These are phyloP conservation scores for Fonsecaea monophora DNA, from an alignment of 2,329 filamentous ascomycete genomes.

Conservation along the genomic window DNA sequence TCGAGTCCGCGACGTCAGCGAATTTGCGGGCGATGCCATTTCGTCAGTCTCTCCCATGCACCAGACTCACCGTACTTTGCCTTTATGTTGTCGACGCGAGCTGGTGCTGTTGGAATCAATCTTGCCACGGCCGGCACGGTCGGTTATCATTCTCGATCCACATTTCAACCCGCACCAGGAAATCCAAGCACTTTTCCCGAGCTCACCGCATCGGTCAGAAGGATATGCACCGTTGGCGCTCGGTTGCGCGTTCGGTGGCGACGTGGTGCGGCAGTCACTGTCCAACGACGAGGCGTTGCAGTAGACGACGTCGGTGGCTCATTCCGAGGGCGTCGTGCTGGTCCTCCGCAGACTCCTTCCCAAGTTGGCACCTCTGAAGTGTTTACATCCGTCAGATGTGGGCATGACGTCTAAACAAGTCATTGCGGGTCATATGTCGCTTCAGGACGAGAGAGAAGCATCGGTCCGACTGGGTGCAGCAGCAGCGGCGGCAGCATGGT, in stretches of 20 bases:
- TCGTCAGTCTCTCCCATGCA: conserved; percentile 70
- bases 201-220: conserved; percentile 96
- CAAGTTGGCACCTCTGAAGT: too few relatives aligned
- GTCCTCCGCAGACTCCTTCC: too few relatives aligned
- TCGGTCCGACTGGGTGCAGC: too few relatives aligned
- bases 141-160: conserved; percentile 91
- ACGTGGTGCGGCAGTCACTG: conserved; percentile 29
- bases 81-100: conserved; percentile 90
- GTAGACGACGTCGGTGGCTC: too few relatives aligned
- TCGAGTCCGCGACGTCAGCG: too few relatives aligned
- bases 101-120: conserved; percentile 97
- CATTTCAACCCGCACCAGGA: conserved; percentile 99
- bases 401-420: too few relatives aligned
- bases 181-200: conserved; percentile 91
- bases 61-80: conserved; percentile 82
- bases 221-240: conserved; percentile 61
- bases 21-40: too few relatives aligned
- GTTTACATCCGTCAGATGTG: too few relatives aligned
- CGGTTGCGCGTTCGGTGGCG: conserved; percentile 26
- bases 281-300: not conserved
- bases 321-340: too few relatives aligned
- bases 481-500: too few relatives aligned
- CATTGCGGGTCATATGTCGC: too few relatives aligned
- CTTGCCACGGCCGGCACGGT: conserved; percentile 96
- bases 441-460: too few relatives aligned